Evolutionary conservation across 495 filamentous ascomycete genomes (phyloP), one percentile per base, ranked within the genome.

Genomic region (Corynascus novoguineensis): DNA sequence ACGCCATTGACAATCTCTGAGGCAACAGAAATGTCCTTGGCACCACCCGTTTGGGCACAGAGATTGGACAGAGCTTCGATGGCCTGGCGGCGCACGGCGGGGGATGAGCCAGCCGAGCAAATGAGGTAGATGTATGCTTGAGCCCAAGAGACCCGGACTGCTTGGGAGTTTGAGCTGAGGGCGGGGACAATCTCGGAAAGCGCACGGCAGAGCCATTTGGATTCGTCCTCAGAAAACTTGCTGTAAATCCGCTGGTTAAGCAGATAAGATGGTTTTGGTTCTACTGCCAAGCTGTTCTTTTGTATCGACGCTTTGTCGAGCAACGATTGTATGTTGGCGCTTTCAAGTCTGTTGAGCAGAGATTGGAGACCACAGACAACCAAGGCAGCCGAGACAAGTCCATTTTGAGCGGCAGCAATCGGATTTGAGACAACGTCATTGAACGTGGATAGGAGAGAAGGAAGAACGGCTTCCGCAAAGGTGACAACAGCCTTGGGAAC

Each of bases 91-190:
- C 86, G 82, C 37, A 84, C 73, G 4, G 64, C 73, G 3, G 82
- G 77, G 6, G 85, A 72, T 11, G 88, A 71, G 12, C 63, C 66
- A 9, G 81, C 66, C 1, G 82, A 83, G 37, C 81, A 83, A 34
- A 95, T 79, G n/a, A 85, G 66, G 63, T 85, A 97, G 24, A 97
- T 83, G 46, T 93, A 82, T 0, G 86, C 83, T 64, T 93, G 85
- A 14, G 85, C 84, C 92, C 93, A 97, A 2, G 81, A 79, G 49
- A 78, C 69, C 57, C 76, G 68, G 22, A 75, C 64, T 0, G 66
- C 51, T 0, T 67, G 57, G 10, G 55, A 47, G 31, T 58, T 70
- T 21, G 70, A 56, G 11, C 48, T 46, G 15, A 80, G 51, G 34
- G 65, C 70, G 8, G 75, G 67, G 5, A 84, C 74, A 29, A 86